A percentile compares a stretch with the other conserved stretches of the same genome.
Conservation (phyloP, 202 grass and related monocot species). For the Setaria italica region DNA sequence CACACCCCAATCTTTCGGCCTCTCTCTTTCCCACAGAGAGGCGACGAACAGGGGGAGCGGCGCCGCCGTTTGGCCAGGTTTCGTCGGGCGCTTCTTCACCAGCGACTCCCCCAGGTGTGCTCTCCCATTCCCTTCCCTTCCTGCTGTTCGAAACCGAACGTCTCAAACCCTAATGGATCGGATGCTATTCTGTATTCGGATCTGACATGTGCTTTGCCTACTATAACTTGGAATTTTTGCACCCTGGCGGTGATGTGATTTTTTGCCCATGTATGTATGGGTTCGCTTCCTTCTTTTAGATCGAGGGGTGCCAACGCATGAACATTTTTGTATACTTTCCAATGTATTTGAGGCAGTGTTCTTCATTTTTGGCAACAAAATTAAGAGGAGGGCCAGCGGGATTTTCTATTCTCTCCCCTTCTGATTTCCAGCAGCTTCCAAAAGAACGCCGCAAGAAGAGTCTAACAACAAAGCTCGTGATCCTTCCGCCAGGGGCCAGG, state of each 20-base stretch:
- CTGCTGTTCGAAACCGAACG: no score
- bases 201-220: no score
- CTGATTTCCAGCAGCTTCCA: conserved; percentile 14
- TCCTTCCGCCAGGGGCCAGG: conserved; percentile 4
- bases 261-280: not conserved
- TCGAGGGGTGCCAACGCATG: not conserved
- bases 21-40: no score
- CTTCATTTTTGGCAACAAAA: conserved; percentile 36
- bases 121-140: no score
- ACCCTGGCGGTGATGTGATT: conserved; percentile 3
- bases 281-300: not conserved
- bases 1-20: no score
- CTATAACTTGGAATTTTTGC: no score
- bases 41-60: no score
- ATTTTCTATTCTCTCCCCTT: conserved; percentile 18
- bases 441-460: not conserved
- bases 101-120: no score
- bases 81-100: no score
- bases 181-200: no score
- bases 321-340: conserved; percentile 28
- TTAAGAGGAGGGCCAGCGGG: not conserved
- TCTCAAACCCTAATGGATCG: no score
- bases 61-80: no score
- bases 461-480: not conserved
- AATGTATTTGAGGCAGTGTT: conserved; percentile 9